A percentile compares a stretch with the other conserved stretches of the same genome.
phyloP scores from a whole-genome alignment of 495 filamentous ascomycete genomes.

The Neurospora sp. region DNA sequence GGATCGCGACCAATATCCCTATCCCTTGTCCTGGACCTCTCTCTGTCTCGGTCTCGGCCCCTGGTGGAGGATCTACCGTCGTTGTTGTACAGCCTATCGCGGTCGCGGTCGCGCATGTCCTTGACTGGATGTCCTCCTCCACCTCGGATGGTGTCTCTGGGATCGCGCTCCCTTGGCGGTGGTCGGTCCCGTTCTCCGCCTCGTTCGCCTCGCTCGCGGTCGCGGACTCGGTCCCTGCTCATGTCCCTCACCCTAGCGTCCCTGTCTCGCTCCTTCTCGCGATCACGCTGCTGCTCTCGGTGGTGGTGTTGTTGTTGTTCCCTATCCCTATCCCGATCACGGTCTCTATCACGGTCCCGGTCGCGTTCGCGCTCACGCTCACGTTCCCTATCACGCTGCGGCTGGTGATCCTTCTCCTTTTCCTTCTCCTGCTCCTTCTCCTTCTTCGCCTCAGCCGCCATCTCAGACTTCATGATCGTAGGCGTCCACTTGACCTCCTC shows the following conservation, averaged over 20 bases:
- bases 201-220: neutral
- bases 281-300: neutral
- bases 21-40: constrained; percentile 8
- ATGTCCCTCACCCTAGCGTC: neutral
- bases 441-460: neutral
- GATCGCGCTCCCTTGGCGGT: neutral
- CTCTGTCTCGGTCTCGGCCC: neutral
- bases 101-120: neutral
- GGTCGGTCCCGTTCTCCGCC: neutral
- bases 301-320: neutral
- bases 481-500: constrained; percentile 23
- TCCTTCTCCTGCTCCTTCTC: constrained; percentile 4
- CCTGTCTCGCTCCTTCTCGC: neutral
- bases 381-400: neutral
- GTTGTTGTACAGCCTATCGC: neutral
- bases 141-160: neutral
- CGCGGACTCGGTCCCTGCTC: neutral
- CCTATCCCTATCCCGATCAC: constrained; percentile 1
- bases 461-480: constrained; percentile 2
- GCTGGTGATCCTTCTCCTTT: neutral
- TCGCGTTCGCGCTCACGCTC: constrained; percentile 5
- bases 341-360: neutral
- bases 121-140: neutral
- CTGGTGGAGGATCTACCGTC: neutral
- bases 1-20: neutral